These are phyloP conservation scores for Pichia norvegensis DNA, from an alignment of 1,139 yeast genomes.

Conservation along the genomic window DNA sequence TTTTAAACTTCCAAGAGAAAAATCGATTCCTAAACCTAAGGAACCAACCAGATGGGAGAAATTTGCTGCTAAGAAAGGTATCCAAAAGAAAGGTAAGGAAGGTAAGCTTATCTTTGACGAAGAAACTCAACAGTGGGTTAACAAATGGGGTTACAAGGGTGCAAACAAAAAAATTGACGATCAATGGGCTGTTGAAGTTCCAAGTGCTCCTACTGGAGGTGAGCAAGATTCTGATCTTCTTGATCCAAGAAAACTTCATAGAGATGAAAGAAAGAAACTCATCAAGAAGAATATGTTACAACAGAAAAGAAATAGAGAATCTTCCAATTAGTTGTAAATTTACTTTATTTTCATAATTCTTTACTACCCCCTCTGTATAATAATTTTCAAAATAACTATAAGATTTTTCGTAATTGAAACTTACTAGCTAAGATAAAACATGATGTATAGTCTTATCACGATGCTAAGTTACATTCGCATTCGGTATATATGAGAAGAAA, in stretches of 20 bases:
- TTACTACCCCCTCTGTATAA: neutral
- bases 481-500: too few relatives aligned
- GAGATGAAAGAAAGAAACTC: conserved; percentile 79
- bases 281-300: conserved; percentile 81
- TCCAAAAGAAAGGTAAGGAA: conserved; percentile 79
- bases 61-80: conserved; percentile 94
- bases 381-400: neutral
- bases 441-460: too few relatives aligned
- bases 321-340: neutral
- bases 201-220: conserved; percentile 54
- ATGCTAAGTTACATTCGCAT: too few relatives aligned
- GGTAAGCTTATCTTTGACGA: conserved; percentile 91
- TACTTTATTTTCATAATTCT: neutral
- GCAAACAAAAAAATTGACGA: conserved; percentile 76
- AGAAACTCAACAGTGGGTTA: conserved; percentile 88
- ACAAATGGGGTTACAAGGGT: conserved; percentile 98
- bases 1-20: conserved; percentile 86
- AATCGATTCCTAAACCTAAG: conserved; percentile 87
- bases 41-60: conserved; percentile 94
- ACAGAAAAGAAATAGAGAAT: conserved; percentile 60
- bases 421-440: too few relatives aligned
- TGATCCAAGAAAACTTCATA: conserved; percentile 75
- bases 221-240: conserved; percentile 33
- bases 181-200: conserved; percentile 96
- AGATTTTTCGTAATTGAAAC: too few relatives aligned